These are phyloP conservation scores for Colletotrichum tropicicola DNA, from an alignment of 2,329 filamentous ascomycete species.

Conservation along the genomic window DNA sequence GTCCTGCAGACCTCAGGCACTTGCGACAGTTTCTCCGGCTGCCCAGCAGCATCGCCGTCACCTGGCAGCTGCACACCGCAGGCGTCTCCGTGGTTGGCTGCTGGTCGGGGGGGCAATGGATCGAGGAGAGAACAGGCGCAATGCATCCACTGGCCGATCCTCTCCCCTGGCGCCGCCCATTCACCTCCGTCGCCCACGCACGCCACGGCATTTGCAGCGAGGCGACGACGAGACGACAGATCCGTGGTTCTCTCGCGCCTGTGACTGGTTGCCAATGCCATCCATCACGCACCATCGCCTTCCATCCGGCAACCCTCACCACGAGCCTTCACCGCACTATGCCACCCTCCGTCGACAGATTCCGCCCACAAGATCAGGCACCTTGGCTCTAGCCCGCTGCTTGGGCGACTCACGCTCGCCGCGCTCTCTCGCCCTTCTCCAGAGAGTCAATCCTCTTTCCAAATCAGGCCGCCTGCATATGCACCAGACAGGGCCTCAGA, in stretches of 20 bases:
- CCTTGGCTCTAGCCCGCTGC: not conserved
- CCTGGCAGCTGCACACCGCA: slow-evolving; percentile 1
- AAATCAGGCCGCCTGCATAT: slow-evolving; percentile 27
- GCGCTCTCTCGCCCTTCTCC: not conserved
- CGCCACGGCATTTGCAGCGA: slow-evolving; percentile 5
- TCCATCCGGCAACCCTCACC: too few relatives aligned
- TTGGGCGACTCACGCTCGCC: not conserved
- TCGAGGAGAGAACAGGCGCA: not conserved
- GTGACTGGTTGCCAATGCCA: slow-evolving; percentile 1
- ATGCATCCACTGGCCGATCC: not conserved
- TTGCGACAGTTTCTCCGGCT: slow-evolving; percentile 12
- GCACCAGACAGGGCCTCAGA: slow-evolving; percentile 22
- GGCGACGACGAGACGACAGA: not conserved
- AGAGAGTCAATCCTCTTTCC: slow-evolving; percentile 17
- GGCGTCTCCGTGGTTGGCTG: slow-evolving; percentile 7
- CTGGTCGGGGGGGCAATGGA: not conserved
- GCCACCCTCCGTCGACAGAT: slow-evolving; percentile 6
- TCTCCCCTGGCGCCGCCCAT: too few relatives aligned
- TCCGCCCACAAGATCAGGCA: slow-evolving; percentile 16
- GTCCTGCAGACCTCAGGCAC: slow-evolving; percentile 17
- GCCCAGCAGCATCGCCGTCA: not conserved
- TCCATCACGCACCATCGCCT: too few relatives aligned
- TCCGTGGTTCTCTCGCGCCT: too few relatives aligned
- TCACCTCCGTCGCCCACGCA: not conserved
- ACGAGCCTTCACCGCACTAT: too few relatives aligned